Evolutionary conservation across 441 rosid species (phyloP).

Genomic region (Erodium trifolium): DNA sequence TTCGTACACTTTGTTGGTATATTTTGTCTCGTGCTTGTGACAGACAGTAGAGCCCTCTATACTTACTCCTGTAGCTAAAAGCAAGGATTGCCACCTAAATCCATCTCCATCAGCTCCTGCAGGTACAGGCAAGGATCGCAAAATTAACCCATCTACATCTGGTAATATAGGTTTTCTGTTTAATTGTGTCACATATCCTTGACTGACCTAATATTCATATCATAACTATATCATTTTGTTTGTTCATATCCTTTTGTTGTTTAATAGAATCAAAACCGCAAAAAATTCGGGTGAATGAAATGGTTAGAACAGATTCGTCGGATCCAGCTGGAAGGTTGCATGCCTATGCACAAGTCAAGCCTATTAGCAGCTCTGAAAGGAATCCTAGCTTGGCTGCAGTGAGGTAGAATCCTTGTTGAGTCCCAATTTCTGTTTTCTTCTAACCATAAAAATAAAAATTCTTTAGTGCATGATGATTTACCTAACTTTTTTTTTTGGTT

Average conservation of each 20-base stretch:
- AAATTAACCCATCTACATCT: conserved; percentile 18
- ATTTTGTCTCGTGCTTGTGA: conserved; percentile 18
- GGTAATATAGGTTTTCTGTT: conserved; percentile 31
- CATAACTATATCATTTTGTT: conserved; percentile 10
- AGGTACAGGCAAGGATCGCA: conserved; percentile 30
- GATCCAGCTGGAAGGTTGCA: conserved; percentile 93
- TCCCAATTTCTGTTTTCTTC: neutral
- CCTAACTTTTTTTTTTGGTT: neutral
- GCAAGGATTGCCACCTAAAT: conserved; percentile 32
- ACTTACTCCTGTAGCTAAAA: conserved; percentile 26
- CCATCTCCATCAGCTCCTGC: conserved; percentile 25
- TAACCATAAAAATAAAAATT: neutral
- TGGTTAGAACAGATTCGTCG: conserved; percentile 80
- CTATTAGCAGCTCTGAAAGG: conserved; percentile 32
- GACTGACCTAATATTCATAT: conserved; percentile 4
- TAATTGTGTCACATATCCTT: conserved; percentile 5
- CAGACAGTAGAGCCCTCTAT: conserved; percentile 55
- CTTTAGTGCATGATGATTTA: neutral
- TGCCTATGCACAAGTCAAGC: conserved; percentile 56
- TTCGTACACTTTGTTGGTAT: conserved; percentile 8
- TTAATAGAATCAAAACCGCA: conserved; percentile 52
- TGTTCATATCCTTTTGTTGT: conserved; percentile 20
- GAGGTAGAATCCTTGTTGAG: conserved; percentile 37
- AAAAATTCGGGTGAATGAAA: conserved; percentile 71
- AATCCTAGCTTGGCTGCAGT: conserved; percentile 50